Conservation (phyloP, 805 yeast species). For the Lipomyces kockii region DNA sequence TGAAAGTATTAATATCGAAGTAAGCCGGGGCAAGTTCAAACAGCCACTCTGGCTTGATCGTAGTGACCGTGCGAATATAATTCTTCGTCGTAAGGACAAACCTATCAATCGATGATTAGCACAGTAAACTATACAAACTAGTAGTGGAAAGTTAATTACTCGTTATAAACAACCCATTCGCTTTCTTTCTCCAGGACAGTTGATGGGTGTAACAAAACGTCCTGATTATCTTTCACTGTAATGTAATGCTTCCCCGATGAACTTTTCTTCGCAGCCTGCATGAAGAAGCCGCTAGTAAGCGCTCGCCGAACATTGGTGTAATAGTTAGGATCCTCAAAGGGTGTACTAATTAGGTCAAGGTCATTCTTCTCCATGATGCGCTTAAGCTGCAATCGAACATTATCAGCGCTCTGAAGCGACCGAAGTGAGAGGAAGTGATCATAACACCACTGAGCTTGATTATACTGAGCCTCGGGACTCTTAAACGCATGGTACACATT, state of each 20-base stretch:
- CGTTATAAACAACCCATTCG: conserved; percentile 95
- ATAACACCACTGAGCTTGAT: conserved; percentile 80
- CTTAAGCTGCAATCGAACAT: conserved; percentile 79
- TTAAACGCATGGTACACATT: conserved; percentile 87
- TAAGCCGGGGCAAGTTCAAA: conserved; percentile 78
- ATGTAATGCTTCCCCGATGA: conserved; percentile 69
- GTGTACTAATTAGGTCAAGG: conserved; percentile 71
- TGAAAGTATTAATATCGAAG: conserved; percentile 65
- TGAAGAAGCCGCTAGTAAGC: conserved; percentile 88
- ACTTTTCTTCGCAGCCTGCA: conserved; percentile 92
- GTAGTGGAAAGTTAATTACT: conserved; percentile 42
- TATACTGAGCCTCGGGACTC: conserved; percentile 68
- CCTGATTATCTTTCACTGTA: conserved; percentile 95
- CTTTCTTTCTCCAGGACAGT: conserved; percentile 86
- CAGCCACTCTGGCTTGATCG: conserved; percentile 90
- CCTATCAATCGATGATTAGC: neutral
- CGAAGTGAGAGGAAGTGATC: conserved; percentile 84
- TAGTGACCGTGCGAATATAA: conserved; percentile 91
- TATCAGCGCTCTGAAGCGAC: conserved; percentile 83
- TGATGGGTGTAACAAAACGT: conserved; percentile 90
- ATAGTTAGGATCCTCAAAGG: conserved; percentile 65
- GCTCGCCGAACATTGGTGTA: conserved; percentile 84
- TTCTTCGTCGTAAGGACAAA: conserved; percentile 92
- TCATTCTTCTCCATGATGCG: conserved; percentile 83
- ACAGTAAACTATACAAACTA: neutral